These are phyloP conservation scores for Bruguiera sexangula DNA, from an alignment of 345 rosid genomes.

Conservation along the genomic window DNA sequence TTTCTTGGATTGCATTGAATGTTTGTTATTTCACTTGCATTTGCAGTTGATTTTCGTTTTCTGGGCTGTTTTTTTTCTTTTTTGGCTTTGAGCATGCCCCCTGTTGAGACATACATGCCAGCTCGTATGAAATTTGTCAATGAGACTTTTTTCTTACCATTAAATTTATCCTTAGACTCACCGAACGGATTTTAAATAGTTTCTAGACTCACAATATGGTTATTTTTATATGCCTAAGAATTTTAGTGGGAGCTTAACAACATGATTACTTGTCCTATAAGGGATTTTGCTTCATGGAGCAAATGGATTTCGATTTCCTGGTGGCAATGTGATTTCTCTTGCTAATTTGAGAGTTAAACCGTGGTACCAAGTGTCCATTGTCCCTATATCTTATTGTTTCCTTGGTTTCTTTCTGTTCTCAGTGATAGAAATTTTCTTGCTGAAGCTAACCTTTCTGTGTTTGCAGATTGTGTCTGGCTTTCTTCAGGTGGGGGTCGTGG, in stretches of 20 bases:
- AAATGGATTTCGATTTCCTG: background rate
- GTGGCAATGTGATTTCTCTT: background rate
- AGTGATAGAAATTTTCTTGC: conserved; percentile 1
- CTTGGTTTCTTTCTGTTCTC: background rate
- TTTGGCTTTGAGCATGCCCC: background rate
- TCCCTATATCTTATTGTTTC: background rate
- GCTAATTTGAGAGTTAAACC: conserved; percentile 1
- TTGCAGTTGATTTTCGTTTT: too few species aligned
- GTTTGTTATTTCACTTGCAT: too few species aligned
- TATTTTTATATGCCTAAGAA: background rate
- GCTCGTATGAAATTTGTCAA: background rate
- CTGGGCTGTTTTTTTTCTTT: too few species aligned
- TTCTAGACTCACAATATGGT: background rate
- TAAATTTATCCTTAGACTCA: background rate
- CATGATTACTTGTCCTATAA: background rate
- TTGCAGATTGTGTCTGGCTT: too few species aligned
- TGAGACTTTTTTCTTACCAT: too few species aligned
- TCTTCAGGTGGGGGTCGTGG: too few species aligned
- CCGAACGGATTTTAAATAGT: background rate
- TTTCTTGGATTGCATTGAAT: too few species aligned
- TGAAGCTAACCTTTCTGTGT: too few species aligned
- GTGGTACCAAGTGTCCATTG: too few species aligned
- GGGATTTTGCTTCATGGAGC: background rate
- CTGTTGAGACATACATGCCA: background rate
- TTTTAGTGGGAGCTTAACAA: background rate